Percentiles rank a stretch among this genome's conserved stretches.
Evolutionary conservation across 805 yeast genomes (phyloP).

Genomic region (Tetrapisispora fleetii): DNA sequence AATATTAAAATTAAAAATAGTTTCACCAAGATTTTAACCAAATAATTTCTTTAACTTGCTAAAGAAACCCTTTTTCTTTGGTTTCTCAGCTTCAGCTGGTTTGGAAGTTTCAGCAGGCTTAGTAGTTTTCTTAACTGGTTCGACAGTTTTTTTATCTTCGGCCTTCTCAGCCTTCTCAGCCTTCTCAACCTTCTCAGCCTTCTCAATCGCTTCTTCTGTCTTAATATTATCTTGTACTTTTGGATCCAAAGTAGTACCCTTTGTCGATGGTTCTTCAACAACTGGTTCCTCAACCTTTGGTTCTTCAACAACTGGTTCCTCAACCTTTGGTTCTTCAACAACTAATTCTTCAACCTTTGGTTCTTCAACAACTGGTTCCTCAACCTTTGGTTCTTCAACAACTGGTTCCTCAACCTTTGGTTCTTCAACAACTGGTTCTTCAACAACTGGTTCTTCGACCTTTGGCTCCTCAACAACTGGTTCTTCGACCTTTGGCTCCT

Average conservation of each 20-base stretch:
- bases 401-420: not conserved
- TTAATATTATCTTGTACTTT: conserved; percentile 1
- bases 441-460: conserved; percentile 5
- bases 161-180: conserved; percentile 1
- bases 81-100: conserved; percentile 7
- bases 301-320: conserved; percentile 12
- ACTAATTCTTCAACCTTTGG: conserved; percentile 4
- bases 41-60: conserved; percentile 10
- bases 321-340: conserved; percentile 1
- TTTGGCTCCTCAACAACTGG: conserved; percentile 2
- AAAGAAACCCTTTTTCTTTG: conserved; percentile 12
- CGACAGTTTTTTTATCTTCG: conserved; percentile 3
- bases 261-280: conserved; percentile 8
- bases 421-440: conserved; percentile 1
- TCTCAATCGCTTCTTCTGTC: conserved; percentile 8
- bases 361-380: conserved; percentile 1
- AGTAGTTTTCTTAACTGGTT: not conserved
- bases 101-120: not conserved
- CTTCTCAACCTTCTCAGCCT: not conserved
- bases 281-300: conserved; percentile 1
- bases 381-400: conserved; percentile 14
- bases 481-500: not conserved
- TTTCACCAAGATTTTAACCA: not conserved
- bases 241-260: conserved; percentile 4
- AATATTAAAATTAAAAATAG: not conserved